Percentiles rank a stretch among this genome's conserved stretches.
These are phyloP conservation scores for Lobulomyces angularis DNA, from an alignment of 192 early-diverging fungal species.

Conservation along the genomic window DNA sequence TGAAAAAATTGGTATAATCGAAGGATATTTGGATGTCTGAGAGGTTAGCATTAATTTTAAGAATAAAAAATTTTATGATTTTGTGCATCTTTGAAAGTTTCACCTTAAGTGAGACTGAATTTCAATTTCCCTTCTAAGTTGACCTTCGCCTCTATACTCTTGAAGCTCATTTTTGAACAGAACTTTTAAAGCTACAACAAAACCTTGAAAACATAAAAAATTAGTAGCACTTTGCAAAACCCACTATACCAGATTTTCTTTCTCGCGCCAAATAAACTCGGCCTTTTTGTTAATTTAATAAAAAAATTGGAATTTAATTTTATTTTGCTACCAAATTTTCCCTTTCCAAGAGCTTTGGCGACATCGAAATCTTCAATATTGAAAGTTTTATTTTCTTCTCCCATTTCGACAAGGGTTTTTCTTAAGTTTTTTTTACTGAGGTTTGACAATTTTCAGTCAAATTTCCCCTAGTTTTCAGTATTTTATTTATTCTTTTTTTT, in stretches of 20 bases:
- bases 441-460: no score
- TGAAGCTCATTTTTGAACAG: constrained; percentile 55
- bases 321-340: constrained; percentile 74
- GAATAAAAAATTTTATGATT: neutral
- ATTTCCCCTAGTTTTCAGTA: no score
- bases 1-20: constrained; percentile 71
- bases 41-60: neutral
- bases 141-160: constrained; percentile 48
- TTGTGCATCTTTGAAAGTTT: constrained; percentile 2
- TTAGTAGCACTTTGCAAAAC: no score
- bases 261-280: constrained; percentile 73
- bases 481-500: no score
- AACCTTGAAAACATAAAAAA: no score
- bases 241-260: constrained; percentile 44
- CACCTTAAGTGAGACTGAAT: constrained; percentile 63
- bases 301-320: no score
- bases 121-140: constrained; percentile 67
- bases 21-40: constrained; percentile 64
- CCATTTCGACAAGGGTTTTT: no score
- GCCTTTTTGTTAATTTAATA: no score
- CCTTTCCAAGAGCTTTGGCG: constrained; percentile 56
- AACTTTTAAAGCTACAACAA: constrained; percentile 68
- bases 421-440: no score
- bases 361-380: constrained; percentile 76
- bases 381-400: no score